These are phyloP conservation scores for Cyberlindnera americana DNA, from an alignment of 805 yeast species.

Conservation along the genomic window DNA sequence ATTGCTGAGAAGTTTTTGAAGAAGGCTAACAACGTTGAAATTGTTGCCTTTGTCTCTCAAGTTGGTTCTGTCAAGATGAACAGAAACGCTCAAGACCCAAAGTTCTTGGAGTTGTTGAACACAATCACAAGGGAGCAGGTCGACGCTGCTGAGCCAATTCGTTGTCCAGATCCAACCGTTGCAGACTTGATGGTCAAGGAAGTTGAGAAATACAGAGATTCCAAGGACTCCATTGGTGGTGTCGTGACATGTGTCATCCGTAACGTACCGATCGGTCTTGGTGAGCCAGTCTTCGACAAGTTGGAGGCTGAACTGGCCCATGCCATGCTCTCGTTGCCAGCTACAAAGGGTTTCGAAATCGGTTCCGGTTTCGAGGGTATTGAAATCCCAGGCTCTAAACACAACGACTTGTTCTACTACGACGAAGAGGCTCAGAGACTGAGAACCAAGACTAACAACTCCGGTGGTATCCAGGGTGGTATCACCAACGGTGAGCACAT, in stretches of 20 bases:
- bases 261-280: constrained; percentile 92
- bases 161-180: constrained; percentile 81
- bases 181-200: constrained; percentile 80
- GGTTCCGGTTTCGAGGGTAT: constrained; percentile 96
- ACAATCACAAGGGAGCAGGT: constrained; percentile 86
- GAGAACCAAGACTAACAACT: constrained; percentile 85
- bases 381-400: constrained; percentile 85
- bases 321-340: constrained; percentile 97
- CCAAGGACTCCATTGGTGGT: constrained; percentile 94
- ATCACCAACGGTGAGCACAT: constrained; percentile 94
- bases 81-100: constrained; percentile 61
- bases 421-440: constrained; percentile 59
- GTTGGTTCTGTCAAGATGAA: constrained; percentile 81
- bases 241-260: constrained; percentile 96
- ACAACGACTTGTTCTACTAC: constrained; percentile 80
- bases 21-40: constrained; percentile 79
- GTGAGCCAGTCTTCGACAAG: constrained; percentile 97
- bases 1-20: constrained; percentile 88
- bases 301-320: constrained; percentile 94
- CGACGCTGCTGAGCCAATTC: constrained; percentile 82
- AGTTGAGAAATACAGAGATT: constrained; percentile 81
- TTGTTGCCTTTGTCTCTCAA: constrained; percentile 94
- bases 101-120: constrained; percentile 63
- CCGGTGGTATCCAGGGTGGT: constrained; percentile 99
- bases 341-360: constrained; percentile 96